Percentiles rank a stretch among this genome's conserved stretches.
Conservation (phyloP, 345 rosid genomes). For the Arabidopsis suecica region DNA sequence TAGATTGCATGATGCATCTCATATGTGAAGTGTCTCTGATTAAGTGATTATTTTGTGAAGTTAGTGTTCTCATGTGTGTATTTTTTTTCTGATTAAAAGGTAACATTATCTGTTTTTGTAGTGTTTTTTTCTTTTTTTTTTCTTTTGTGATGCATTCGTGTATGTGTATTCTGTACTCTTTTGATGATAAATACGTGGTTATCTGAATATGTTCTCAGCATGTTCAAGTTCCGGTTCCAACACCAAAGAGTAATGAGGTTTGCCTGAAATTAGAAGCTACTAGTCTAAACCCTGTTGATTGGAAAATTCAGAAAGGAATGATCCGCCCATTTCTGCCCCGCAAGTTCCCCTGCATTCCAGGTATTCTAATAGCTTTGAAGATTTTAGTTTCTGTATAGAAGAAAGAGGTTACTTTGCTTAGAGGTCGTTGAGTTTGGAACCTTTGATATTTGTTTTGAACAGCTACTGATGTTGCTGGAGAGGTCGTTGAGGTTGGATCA, state of each 20-base stretch:
- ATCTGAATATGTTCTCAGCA: slow-evolving; percentile 50
- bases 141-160: background rate
- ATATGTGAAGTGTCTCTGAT: background rate
- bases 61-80: background rate
- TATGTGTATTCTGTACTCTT: background rate
- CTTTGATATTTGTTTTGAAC: slow-evolving; percentile 40
- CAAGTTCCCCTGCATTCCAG: slow-evolving; percentile 76
- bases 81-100: background rate
- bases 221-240: slow-evolving; percentile 61
- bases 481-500: slow-evolving; percentile 69
- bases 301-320: slow-evolving; percentile 76
- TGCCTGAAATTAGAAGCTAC: slow-evolving; percentile 65
- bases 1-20: too few species aligned
- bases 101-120: background rate
- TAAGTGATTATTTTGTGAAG: background rate
- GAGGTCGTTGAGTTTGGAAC: too few species aligned
- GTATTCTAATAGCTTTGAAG: slow-evolving; percentile 43
- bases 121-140: background rate
- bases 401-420: background rate
- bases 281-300: slow-evolving; percentile 68
- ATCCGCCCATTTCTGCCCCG: slow-evolving; percentile 64
- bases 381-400: background rate
- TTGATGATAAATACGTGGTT: background rate
- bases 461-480: slow-evolving; percentile 88
- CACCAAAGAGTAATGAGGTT: slow-evolving; percentile 61